Evolutionary conservation across 1,284 basidiomycete species (phyloP).

Genomic region (Boletellus sp.): DNA sequence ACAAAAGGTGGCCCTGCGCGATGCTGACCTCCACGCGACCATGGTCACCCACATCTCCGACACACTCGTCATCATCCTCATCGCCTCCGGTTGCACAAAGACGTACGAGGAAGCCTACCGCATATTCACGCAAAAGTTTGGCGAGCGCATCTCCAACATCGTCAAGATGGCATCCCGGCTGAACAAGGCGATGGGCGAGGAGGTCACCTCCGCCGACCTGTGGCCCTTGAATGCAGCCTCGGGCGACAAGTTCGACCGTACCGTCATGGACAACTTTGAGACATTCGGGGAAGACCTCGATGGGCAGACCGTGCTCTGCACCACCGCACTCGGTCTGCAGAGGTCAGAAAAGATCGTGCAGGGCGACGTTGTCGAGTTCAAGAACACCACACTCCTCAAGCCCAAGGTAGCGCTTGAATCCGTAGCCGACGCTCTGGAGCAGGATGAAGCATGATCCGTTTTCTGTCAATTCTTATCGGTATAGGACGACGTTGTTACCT

Average conservation of each 20-base stretch:
- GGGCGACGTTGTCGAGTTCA: slow-evolving; percentile 25
- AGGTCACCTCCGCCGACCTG: slow-evolving; percentile 48
- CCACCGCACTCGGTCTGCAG: slow-evolving; percentile 37
- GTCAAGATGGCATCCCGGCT: slow-evolving; percentile 41
- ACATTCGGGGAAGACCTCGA: slow-evolving; percentile 9
- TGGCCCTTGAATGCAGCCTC: slow-evolving; percentile 40
- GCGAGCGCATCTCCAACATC: slow-evolving; percentile 39
- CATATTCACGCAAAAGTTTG: slow-evolving; percentile 36
- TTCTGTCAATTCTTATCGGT: not conserved
- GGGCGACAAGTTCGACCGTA: slow-evolving; percentile 38
- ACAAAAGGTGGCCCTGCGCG: slow-evolving; percentile 34
- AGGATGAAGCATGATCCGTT: slow-evolving; percentile 19
- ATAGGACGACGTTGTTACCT: slow-evolving; percentile 5
- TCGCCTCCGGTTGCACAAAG: slow-evolving; percentile 39
- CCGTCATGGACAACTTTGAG: slow-evolving; percentile 45
- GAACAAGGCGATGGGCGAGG: slow-evolving; percentile 50
- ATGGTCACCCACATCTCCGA: slow-evolving; percentile 38
- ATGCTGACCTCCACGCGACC: slow-evolving; percentile 35
- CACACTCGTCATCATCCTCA: slow-evolving; percentile 42
- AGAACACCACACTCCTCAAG: slow-evolving; percentile 32
- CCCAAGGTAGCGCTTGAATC: slow-evolving; percentile 38
- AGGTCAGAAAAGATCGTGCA: slow-evolving; percentile 26
- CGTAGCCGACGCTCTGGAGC: slow-evolving; percentile 29
- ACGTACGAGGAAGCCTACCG: slow-evolving; percentile 26
- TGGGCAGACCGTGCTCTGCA: slow-evolving; percentile 32